Percentiles rank a stretch among this genome's conserved stretches.
These are phyloP conservation scores for Solanum dulcamara DNA, from an alignment of 257 asterid species.

Conservation along the genomic window DNA sequence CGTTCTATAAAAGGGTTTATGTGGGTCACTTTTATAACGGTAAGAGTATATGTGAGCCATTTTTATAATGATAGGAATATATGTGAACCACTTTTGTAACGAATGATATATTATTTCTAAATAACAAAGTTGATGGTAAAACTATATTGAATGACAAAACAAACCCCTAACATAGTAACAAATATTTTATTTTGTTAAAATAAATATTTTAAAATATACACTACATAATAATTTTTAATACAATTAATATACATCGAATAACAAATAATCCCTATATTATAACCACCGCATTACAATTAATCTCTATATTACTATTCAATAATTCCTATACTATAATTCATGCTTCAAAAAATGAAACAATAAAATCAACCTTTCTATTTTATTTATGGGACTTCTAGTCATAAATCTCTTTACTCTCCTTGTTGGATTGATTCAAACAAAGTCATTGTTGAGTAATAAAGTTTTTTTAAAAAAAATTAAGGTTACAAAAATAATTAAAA, in stretches of 20 bases:
- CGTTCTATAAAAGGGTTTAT: too few relatives aligned
- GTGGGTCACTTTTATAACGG: too few relatives aligned
- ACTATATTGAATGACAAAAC: neutral
- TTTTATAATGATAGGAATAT: too few relatives aligned
- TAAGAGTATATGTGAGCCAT: too few relatives aligned
- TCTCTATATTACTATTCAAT: too few relatives aligned
- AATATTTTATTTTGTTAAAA: neutral
- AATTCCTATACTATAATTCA: neutral
- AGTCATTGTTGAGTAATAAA: neutral
- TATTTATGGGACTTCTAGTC: neutral
- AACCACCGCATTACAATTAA: neutral
- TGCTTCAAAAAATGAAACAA: neutral
- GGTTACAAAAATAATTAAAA: neutral
- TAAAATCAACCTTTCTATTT: neutral
- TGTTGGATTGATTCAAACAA: neutral
- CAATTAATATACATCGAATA: too few relatives aligned
- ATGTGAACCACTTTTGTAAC: too few relatives aligned
- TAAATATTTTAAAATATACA: too few relatives aligned
- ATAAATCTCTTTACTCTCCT: neutral
- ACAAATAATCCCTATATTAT: neutral
- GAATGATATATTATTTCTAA: too few relatives aligned
- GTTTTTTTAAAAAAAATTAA: neutral
- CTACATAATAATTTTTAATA: too few relatives aligned
- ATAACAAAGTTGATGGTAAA: too few relatives aligned
- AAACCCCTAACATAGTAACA: neutral